phyloP scores from a whole-genome alignment of 441 rosid species.

The Dalechampia spathulata region DNA sequence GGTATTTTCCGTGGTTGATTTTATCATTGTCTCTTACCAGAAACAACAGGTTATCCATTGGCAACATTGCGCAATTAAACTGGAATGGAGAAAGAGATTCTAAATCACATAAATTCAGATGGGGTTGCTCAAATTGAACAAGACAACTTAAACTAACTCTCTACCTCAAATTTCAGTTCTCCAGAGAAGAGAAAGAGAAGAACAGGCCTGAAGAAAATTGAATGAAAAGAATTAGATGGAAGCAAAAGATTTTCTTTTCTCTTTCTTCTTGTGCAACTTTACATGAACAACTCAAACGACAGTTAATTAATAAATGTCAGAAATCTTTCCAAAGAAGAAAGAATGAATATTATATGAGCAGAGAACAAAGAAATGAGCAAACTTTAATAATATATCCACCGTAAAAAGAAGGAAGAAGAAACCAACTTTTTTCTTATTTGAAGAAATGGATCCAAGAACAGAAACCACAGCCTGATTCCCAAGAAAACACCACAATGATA shows the following conservation, averaged over 20 bases:
- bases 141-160: no score
- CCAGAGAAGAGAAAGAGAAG: not conserved
- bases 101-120: constrained; percentile 5
- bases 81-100: no score
- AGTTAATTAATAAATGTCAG: constrained; percentile 10
- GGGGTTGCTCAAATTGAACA: no score
- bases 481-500: constrained; percentile 4
- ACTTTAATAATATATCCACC: constrained; percentile 14
- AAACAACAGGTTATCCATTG: no score
- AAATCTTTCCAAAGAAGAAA: constrained; percentile 16
- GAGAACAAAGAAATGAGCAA: constrained; percentile 19
- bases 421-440: constrained; percentile 22
- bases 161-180: not conserved
- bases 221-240: not conserved
- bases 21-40: no score
- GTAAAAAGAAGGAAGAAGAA: constrained; percentile 12
- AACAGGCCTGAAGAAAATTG: constrained; percentile 8
- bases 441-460: constrained; percentile 33
- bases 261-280: constrained; percentile 14
- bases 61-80: no score
- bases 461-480: constrained; percentile 19
- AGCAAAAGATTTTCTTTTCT: constrained; percentile 10
- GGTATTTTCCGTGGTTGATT: no score
- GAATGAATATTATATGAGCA: constrained; percentile 3
- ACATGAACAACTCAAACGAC: constrained; percentile 15